These are phyloP conservation scores for Asterophora lycoperdoides DNA, from an alignment of 768 basidiomycete species.

Conservation along the genomic window DNA sequence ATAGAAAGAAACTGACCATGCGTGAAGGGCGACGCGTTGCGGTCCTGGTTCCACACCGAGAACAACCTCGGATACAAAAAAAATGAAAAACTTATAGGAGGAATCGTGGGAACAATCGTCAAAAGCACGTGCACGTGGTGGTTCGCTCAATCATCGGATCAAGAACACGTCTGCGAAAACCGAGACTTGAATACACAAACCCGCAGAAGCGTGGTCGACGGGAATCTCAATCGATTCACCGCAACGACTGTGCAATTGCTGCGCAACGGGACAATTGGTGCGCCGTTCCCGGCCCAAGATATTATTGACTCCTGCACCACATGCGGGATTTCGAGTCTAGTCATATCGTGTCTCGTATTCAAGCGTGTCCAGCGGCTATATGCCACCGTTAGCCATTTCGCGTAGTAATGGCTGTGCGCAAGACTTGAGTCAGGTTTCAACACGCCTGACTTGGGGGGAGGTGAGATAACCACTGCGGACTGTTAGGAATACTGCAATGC, in stretches of 20 bases:
- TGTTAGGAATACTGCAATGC: constrained; percentile 26
- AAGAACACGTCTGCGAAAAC: no score
- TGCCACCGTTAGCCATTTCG: constrained; percentile 4
- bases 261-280: background rate
- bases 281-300: background rate
- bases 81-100: constrained; percentile 10
- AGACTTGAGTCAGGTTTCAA: constrained; percentile 12
- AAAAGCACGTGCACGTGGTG: background rate
- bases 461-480: constrained; percentile 29
- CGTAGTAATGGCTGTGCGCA: constrained; percentile 20
- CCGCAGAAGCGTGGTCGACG: background rate
- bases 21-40: constrained; percentile 83
- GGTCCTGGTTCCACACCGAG: no score
- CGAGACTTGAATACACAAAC: background rate
- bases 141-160: no score
- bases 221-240: background rate
- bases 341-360: constrained; percentile 27
- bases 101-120: constrained; percentile 4
- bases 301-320: background rate
- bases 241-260: background rate
- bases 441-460: constrained; percentile 15
- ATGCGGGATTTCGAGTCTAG: constrained; percentile 16
- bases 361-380: constrained; percentile 12
- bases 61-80: background rate
- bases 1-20: constrained; percentile 53